Percentiles rank a stretch among this genome's conserved stretches.
These are phyloP conservation scores for Bruguiera parviflora DNA, from an alignment of 345 rosid genomes.

Conservation along the genomic window DNA sequence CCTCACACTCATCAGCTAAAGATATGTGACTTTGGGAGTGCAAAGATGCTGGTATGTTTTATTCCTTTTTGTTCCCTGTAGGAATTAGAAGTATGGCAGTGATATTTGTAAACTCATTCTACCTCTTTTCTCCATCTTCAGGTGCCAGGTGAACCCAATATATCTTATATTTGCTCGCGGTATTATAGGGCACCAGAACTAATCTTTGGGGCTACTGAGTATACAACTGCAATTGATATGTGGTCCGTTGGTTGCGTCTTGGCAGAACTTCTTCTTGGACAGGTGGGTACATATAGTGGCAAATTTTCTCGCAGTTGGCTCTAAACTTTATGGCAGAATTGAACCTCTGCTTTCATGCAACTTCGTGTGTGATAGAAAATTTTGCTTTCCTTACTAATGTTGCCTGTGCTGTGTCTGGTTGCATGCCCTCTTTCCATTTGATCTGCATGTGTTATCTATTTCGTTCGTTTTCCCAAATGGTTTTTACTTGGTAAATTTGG, in stretches of 20 bases:
- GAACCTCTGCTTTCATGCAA: neutral
- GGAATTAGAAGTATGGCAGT: constrained; percentile 6
- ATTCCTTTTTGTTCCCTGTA: neutral
- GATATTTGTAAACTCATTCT: constrained; percentile 2
- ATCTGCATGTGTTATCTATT: neutral
- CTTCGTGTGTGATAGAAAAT: neutral
- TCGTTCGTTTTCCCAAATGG: too few species aligned
- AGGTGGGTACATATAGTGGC: constrained; percentile 33
- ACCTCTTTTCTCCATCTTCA: constrained; percentile 28
- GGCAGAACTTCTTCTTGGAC: constrained; percentile 96
- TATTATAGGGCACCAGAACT: constrained; percentile 99
- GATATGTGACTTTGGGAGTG: constrained; percentile 97
- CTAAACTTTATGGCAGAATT: neutral
- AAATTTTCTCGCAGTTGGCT: neutral
- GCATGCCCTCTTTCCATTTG: neutral
- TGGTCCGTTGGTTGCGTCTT: constrained; percentile 98
- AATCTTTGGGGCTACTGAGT: constrained; percentile 95
- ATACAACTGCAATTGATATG: constrained; percentile 93
- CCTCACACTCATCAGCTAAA: constrained; percentile 83
- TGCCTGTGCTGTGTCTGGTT: too few species aligned
- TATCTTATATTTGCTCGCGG: constrained; percentile 94
- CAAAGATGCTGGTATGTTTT: constrained; percentile 89
- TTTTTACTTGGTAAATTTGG: too few species aligned
- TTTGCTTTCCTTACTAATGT: too few species aligned
- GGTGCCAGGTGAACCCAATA: constrained; percentile 98